Conservation (phyloP, 2,329 filamentous ascomycete species). For the Clarireedia paspali region DNA sequence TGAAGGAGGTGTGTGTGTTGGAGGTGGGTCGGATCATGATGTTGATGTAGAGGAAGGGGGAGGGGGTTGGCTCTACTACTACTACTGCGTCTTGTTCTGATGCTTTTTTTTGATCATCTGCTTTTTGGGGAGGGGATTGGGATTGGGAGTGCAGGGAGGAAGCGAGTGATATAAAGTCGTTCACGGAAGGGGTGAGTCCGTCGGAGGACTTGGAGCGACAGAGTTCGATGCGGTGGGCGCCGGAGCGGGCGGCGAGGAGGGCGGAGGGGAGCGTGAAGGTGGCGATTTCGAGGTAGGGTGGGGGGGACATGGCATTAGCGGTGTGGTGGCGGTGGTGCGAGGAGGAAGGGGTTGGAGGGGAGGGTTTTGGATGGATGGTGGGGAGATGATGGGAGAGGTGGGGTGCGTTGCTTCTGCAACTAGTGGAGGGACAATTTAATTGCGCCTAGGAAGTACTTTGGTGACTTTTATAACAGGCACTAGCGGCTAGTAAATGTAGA, state of each 20-base stretch:
- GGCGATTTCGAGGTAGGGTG: conserved; percentile 37
- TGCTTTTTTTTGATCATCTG: too few relatives aligned
- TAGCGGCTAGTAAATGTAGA: too few relatives aligned
- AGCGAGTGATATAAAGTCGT: conserved; percentile 14
- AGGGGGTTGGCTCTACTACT: too few relatives aligned
- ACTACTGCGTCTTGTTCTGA: too few relatives aligned
- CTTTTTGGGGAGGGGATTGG: too few relatives aligned
- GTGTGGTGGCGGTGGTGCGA: too few relatives aligned
- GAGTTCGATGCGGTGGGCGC: conserved; percentile 45
- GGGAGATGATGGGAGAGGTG: not conserved
- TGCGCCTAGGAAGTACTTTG: too few relatives aligned
- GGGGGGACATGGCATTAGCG: not conserved
- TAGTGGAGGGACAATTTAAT: too few relatives aligned
- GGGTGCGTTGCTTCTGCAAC: not conserved
- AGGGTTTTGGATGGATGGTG: not conserved
- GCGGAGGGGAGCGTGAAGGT: conserved; percentile 39
- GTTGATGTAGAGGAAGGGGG: too few relatives aligned
- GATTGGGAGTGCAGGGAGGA: too few relatives aligned
- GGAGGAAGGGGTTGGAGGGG: not conserved
- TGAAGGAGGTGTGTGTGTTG: conserved; percentile 29
- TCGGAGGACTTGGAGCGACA: conserved; percentile 34
- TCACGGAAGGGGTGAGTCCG: conserved; percentile 33
- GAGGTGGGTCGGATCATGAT: conserved; percentile 9
- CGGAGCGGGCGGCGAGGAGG: conserved; percentile 32
- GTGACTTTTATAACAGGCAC: too few relatives aligned